A percentile compares a stretch with the other conserved stretches of the same genome.
Conservation (phyloP, 2,329 filamentous ascomycete species). For the Fusarium sp. region DNA sequence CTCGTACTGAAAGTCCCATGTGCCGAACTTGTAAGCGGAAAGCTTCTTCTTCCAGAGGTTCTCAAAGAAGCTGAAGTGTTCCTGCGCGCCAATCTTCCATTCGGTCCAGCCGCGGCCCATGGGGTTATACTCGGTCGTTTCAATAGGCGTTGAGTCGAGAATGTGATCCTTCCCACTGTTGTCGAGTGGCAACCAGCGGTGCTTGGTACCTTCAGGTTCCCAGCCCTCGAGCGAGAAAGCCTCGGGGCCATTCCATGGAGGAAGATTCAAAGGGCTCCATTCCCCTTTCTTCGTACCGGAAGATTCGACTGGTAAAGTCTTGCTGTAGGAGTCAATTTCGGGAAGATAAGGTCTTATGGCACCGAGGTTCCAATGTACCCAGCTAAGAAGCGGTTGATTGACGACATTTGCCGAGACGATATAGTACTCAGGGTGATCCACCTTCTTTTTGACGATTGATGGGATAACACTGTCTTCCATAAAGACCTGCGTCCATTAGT, state of each 20-base stretch:
- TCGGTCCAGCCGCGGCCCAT: conserved; percentile 58
- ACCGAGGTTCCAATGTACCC: conserved; percentile 65
- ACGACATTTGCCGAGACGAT: conserved; percentile 67
- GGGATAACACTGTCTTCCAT: conserved; percentile 59
- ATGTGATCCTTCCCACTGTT: conserved; percentile 50
- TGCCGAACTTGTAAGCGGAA: conserved; percentile 60
- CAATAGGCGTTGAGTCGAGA: conserved; percentile 60
- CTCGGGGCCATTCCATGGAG: conserved; percentile 48
- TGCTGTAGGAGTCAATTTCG: conserved; percentile 50
- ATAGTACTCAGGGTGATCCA: conserved; percentile 62
- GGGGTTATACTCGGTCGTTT: conserved; percentile 59
- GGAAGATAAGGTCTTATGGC: conserved; percentile 66
- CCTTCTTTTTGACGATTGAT: conserved; percentile 63
- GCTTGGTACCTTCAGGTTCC: conserved; percentile 54
- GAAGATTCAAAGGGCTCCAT: conserved; percentile 57
- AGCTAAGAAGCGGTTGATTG: conserved; percentile 65
- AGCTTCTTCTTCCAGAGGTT: conserved; percentile 61
- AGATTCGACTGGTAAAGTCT: conserved; percentile 42
- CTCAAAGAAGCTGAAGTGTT: conserved; percentile 61
- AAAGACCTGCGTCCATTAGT: conserved; percentile 46
- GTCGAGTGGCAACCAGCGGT: conserved; percentile 63
- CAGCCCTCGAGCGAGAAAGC: conserved; percentile 49
- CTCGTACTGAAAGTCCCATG: conserved; percentile 61
- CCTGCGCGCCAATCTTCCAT: conserved; percentile 64
- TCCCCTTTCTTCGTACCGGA: conserved; percentile 32